A percentile compares a stretch with the other conserved stretches of the same genome.
These are phyloP conservation scores for Platanus orientalis DNA, from an alignment of 164 flowering plant species.

Conservation along the genomic window DNA sequence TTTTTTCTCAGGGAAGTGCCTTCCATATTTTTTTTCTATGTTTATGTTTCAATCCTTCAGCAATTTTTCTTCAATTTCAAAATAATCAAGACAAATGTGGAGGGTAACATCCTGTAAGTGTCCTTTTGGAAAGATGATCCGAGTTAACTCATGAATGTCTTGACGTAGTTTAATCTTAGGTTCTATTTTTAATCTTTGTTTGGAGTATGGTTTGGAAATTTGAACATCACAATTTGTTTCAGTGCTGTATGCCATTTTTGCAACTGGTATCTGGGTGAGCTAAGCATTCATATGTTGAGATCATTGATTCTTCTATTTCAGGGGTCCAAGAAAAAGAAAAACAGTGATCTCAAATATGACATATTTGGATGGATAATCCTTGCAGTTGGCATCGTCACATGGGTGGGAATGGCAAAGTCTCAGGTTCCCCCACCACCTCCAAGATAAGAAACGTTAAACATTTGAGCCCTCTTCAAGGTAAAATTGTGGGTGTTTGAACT, in stretches of 20 bases:
- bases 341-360: constrained; percentile 63
- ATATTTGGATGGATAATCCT: constrained; percentile 73
- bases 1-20: background rate
- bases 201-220: background rate
- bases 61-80: background rate
- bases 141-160: background rate
- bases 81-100: background rate
- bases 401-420: constrained; percentile 70
- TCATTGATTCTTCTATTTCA: constrained; percentile 16
- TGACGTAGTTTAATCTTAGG: background rate
- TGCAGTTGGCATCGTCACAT: constrained; percentile 60
- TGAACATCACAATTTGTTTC: background rate
- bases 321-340: constrained; percentile 52
- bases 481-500: background rate
- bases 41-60: background rate
- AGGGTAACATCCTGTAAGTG: no score
- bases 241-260: background rate
- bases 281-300: background rate
- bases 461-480: background rate
- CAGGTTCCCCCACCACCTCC: constrained; percentile 59
- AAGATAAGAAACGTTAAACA: constrained; percentile 26
- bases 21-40: no score
- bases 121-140: background rate
- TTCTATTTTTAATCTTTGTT: background rate
- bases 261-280: no score